Evolutionary conservation across 2,329 filamentous ascomycete genomes (phyloP).

Genomic region (Xylariaceae sp.): DNA sequence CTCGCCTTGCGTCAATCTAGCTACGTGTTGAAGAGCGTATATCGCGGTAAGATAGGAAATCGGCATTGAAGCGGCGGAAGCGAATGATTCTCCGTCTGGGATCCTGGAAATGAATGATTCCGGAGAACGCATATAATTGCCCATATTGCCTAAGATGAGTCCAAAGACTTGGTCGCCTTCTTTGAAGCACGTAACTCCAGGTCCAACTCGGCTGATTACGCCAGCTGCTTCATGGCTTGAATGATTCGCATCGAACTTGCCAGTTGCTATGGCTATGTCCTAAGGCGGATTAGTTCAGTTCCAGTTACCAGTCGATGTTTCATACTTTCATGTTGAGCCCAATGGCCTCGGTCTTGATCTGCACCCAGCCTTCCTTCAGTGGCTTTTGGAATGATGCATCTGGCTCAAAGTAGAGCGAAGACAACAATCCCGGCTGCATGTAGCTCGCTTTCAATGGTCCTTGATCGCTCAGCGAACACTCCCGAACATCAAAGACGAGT

Average conservation of each 20-base stretch:
- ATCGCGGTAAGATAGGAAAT: conserved; percentile 11
- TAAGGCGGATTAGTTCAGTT: not conserved
- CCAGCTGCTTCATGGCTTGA: not conserved
- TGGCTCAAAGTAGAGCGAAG: conserved; percentile 14
- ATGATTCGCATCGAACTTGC: conserved; percentile 8
- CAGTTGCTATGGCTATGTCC: conserved; percentile 14
- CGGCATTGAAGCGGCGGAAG: conserved; percentile 9
- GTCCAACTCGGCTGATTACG: conserved; percentile 6
- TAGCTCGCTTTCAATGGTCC: conserved; percentile 7
- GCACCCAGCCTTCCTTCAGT: conserved; percentile 3
- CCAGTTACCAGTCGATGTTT: too few species aligned
- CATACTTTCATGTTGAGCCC: conserved; percentile 12
- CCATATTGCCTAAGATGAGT: conserved; percentile 11
- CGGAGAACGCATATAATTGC: conserved; percentile 11
- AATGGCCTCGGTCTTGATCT: conserved; percentile 14
- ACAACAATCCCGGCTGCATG: conserved; percentile 11
- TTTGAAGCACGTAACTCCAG: conserved; percentile 9
- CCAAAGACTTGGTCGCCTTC: conserved; percentile 16
- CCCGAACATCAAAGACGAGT: conserved; percentile 1
- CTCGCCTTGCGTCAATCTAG: conserved; percentile 6
- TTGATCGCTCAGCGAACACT: conserved; percentile 1
- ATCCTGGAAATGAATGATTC: conserved; percentile 5
- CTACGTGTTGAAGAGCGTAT: conserved; percentile 12
- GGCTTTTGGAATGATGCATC: conserved; percentile 4
- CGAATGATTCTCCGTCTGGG: conserved; percentile 2